Evolutionary conservation across 2,329 filamentous ascomycete genomes (phyloP), one percentile per base, ranked within the genome.

Genomic region (Alternaria dauci): DNA sequence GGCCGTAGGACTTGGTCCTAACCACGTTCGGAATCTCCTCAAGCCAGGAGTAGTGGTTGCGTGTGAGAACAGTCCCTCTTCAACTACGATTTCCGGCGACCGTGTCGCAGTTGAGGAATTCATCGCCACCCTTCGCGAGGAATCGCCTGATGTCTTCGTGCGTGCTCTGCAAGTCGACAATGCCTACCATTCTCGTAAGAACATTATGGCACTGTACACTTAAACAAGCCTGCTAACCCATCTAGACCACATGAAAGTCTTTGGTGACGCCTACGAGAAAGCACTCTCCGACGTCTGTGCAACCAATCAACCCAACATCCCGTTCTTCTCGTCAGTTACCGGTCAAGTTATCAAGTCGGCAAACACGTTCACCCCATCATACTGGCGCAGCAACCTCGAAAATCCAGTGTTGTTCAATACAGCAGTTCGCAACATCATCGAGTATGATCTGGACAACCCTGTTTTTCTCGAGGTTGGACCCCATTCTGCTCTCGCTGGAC

Each of bases 131-230:
- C 51, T 52, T 6, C 5, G 8, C 2, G 12, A 30, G 8, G 8
- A 25, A 5, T 14, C 53, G 58, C 74, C 34, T 5, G 66, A 71
- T 4, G 74, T 74, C 5, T 44, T 66, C 3, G 57, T 47, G 1
- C 36, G 63, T 2, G 5, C 11, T 5, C 59, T 76, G 0, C 55
- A 62, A 8, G 69, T 76, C 30, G 38, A 34, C 9, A 42, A 48
- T 28, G 72, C 74, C 1, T 77, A 77, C 46, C 73, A 77, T 54
- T 77, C 73, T 12, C 48, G 14, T 36, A 16, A 36, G 20, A 23
- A 23, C 4, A 23, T 23, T 23, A 2, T 4, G 20, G 20, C 20
- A 23, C 20, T 23, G 20, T 23, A 4, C 20, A 23, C 20, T 23
- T 23, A 4, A 23, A 23, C 20, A 23, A 23, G 20, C 4, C 20